These are phyloP conservation scores for Leptographium radiaticola DNA, from an alignment of 2,329 filamentous ascomycete genomes.

Conservation along the genomic window DNA sequence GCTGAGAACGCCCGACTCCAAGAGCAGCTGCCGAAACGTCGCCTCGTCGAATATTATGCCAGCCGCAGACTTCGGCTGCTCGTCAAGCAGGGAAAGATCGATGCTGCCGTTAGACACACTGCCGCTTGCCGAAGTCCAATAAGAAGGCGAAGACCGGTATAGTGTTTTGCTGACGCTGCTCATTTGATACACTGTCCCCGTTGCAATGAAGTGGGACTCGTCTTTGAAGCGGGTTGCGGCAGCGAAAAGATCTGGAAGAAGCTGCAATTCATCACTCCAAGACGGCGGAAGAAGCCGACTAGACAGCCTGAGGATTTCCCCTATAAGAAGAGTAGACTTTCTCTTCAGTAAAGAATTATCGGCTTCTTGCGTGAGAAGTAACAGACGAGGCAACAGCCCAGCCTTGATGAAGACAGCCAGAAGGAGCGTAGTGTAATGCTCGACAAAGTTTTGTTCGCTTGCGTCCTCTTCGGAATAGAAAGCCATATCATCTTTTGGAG, in stretches of 20 bases:
- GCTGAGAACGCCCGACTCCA: constrained; percentile 76
- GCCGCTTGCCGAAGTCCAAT: constrained; percentile 20
- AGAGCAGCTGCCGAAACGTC: constrained; percentile 48
- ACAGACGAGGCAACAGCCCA: constrained; percentile 51
- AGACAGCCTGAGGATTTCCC: constrained; percentile 80
- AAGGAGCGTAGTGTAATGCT: constrained; percentile 85
- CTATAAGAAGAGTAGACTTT: constrained; percentile 81
- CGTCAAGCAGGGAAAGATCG: constrained; percentile 39
- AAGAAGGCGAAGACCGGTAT: constrained; percentile 57
- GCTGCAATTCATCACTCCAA: constrained; percentile 75
- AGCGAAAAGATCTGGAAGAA: constrained; percentile 74
- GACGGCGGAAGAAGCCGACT: constrained; percentile 70
- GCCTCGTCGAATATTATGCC: constrained; percentile 43
- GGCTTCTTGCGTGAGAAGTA: constrained; percentile 54
- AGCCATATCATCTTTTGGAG: constrained; percentile 29
- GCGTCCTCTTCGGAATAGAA: constrained; percentile 50
- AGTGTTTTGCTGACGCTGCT: constrained; percentile 92
- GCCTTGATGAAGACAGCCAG: constrained; percentile 75
- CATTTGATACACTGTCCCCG: constrained; percentile 90
- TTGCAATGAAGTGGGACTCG: constrained; percentile 65
- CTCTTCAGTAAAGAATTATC: constrained; percentile 62
- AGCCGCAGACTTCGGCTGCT: constrained; percentile 39
- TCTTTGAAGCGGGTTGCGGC: constrained; percentile 59
- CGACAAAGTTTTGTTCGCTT: constrained; percentile 71
- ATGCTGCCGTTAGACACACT: constrained; percentile 24